Conservation (phyloP, 345 rosid species). For the Rubroshorea leprosula region DNA sequence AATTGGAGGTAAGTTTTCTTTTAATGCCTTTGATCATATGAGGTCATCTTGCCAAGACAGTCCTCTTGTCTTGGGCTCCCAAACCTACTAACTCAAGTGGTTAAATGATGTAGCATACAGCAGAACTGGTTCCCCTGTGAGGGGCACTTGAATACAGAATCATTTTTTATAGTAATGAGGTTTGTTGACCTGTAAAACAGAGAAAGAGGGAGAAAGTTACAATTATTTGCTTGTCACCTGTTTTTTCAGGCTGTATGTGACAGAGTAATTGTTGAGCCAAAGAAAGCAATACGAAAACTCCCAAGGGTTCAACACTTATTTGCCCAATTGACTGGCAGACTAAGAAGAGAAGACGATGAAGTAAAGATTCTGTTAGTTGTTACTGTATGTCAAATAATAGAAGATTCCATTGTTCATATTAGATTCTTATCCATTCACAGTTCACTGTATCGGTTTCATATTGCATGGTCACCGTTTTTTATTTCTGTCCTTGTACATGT, state of each 20-base stretch:
- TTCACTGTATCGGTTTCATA: not conserved
- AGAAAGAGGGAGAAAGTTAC: not conserved
- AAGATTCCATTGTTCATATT: not conserved
- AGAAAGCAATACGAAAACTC: constrained; percentile 63
- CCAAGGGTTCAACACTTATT: constrained; percentile 78
- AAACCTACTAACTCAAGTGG: not conserved
- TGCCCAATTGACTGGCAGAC: constrained; percentile 59
- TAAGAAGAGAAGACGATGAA: constrained; percentile 84
- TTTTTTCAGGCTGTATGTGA: constrained; percentile 60
- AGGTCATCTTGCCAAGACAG: not conserved
- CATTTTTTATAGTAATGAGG: not conserved
- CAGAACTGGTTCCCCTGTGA: not conserved
- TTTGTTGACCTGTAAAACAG: not conserved
- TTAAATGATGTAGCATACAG: not conserved
- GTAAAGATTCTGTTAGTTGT: constrained; percentile 21
- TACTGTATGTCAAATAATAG: constrained; percentile 2
- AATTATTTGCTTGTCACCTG: constrained; percentile 3
- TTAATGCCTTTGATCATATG: not conserved
- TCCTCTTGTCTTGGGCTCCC: not conserved
- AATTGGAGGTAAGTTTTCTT: constrained; percentile 51
- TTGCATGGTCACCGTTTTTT: not conserved
- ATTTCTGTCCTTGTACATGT: not conserved
- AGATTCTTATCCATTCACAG: not conserved
- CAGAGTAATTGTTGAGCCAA: constrained; percentile 54
- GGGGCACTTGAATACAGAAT: not conserved